A percentile compares a stretch with the other conserved stretches of the same genome.
phyloP scores from a whole-genome alignment of 2,329 filamentous ascomycete species.

The Bisporella sp. region DNA sequence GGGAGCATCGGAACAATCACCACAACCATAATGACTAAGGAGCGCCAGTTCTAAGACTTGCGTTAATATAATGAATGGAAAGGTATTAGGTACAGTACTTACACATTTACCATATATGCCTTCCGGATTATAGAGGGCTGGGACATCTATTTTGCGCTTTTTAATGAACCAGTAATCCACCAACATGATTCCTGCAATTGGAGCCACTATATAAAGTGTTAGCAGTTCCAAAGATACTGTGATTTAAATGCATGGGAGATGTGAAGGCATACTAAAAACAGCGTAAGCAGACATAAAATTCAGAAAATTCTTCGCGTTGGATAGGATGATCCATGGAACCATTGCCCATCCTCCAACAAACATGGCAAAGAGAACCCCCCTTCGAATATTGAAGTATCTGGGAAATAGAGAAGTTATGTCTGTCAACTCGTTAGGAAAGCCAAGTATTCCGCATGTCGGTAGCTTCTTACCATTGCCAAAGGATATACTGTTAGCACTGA shows the following conservation, averaged over 20 bases:
- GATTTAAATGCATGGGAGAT: too few species aligned
- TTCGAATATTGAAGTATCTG: slow-evolving; percentile 45
- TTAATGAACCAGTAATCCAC: slow-evolving; percentile 51
- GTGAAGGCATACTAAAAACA: slow-evolving; percentile 36
- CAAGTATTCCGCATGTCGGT: background rate
- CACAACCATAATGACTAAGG: too few species aligned
- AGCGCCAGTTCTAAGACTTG: too few species aligned
- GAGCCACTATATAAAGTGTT: slow-evolving; percentile 32
- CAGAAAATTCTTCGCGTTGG: slow-evolving; percentile 49
- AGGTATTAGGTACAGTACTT: too few species aligned
- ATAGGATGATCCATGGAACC: slow-evolving; percentile 60
- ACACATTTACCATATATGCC: slow-evolving; percentile 2
- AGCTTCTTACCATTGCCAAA: slow-evolving; percentile 25
- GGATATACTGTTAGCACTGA: slow-evolving; percentile 32
- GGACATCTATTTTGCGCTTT: slow-evolving; percentile 29
- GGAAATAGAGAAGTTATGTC: slow-evolving; percentile 34
- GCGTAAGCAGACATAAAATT: slow-evolving; percentile 61
- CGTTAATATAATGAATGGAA: too few species aligned
- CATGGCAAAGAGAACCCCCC: slow-evolving; percentile 49
- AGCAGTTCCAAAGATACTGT: too few species aligned
- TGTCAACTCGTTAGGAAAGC: background rate
- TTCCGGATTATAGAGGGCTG: slow-evolving; percentile 28
- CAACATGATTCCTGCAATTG: slow-evolving; percentile 51
- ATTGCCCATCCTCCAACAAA: slow-evolving; percentile 49
- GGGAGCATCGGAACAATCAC: too few species aligned